Conservation (phyloP, 805 yeast genomes). For the Metschnikowia shivogae region DNA sequence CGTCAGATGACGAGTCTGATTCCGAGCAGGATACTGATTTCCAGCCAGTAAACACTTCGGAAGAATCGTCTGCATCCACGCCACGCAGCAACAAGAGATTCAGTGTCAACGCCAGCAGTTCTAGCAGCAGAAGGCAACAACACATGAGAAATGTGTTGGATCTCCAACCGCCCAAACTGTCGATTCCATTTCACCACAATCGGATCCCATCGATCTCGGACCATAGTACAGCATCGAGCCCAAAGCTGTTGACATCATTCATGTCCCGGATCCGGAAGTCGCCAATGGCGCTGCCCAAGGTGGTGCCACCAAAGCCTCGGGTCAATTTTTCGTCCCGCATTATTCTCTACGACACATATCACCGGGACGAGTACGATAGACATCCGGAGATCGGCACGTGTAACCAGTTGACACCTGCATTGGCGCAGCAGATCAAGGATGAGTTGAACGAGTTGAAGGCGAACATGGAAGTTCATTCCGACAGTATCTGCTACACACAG, state of each 20-base stretch:
- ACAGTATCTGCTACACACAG: slow-evolving; percentile 77
- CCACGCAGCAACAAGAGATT: not conserved
- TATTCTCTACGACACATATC: slow-evolving; percentile 78
- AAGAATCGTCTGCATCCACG: not conserved
- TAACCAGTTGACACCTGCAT: slow-evolving; percentile 78
- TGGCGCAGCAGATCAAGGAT: slow-evolving; percentile 81
- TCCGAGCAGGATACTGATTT: slow-evolving; percentile 8
- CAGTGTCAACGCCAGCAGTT: slow-evolving; percentile 6
- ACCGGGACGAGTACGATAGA: slow-evolving; percentile 82
- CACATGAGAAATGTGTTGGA: slow-evolving; percentile 14
- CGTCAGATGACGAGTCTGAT: slow-evolving; percentile 20
- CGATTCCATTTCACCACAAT: slow-evolving; percentile 28
- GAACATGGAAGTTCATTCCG: slow-evolving; percentile 79
- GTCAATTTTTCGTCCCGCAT: slow-evolving; percentile 79
- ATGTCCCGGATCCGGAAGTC: slow-evolving; percentile 27
- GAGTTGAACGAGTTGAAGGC: slow-evolving; percentile 74
- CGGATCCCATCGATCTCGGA: slow-evolving; percentile 29
- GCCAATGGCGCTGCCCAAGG: slow-evolving; percentile 13
- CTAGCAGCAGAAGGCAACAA: slow-evolving; percentile 11
- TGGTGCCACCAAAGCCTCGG: slow-evolving; percentile 14
- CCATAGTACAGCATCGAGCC: slow-evolving; percentile 24
- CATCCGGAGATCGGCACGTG: slow-evolving; percentile 92
- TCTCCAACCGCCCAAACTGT: slow-evolving; percentile 15
- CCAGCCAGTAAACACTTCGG: not conserved
- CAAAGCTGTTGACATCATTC: slow-evolving; percentile 30